Evolutionary conservation across 1,284 basidiomycete species (phyloP).

Genomic region (Cryptococcus floricola): DNA sequence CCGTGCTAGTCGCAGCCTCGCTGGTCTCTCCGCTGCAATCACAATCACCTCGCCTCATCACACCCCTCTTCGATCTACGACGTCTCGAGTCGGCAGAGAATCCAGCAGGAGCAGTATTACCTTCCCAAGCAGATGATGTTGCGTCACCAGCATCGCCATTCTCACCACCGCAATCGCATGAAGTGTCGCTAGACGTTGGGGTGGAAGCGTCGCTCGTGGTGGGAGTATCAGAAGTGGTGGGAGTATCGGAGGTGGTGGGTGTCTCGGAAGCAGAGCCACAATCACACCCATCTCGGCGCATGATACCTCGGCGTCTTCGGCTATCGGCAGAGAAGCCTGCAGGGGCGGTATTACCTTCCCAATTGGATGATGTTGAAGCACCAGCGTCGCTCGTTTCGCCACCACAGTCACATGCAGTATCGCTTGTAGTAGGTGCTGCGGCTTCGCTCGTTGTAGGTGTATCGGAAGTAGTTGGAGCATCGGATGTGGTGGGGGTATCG

Average conservation of each 20-base stretch:
- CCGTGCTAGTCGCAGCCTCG: background rate
- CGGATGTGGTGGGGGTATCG: too few species aligned
- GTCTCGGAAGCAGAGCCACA: background rate
- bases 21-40: conserved; percentile 2
- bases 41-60: conserved; percentile 9
- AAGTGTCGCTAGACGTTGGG: background rate
- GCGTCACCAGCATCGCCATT: too few species aligned
- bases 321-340: background rate
- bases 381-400: conserved; percentile 1
- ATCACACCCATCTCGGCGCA: conserved; percentile 3
- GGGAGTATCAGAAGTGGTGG: background rate
- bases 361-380: background rate
- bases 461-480: too few species aligned
- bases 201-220: conserved; percentile 1
- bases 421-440: conserved; percentile 1
- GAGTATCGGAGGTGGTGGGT: conserved; percentile 4
- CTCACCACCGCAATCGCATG: conserved; percentile 3
- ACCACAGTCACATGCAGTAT: background rate
- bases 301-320: conserved; percentile 1
- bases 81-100: background rate
- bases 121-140: background rate
- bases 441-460: too few species aligned
- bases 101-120: background rate
- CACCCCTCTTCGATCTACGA: background rate
- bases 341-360: conserved; percentile 9